phyloP scores from a whole-genome alignment of 345 rosid species.

The Gossypium anomalum region DNA sequence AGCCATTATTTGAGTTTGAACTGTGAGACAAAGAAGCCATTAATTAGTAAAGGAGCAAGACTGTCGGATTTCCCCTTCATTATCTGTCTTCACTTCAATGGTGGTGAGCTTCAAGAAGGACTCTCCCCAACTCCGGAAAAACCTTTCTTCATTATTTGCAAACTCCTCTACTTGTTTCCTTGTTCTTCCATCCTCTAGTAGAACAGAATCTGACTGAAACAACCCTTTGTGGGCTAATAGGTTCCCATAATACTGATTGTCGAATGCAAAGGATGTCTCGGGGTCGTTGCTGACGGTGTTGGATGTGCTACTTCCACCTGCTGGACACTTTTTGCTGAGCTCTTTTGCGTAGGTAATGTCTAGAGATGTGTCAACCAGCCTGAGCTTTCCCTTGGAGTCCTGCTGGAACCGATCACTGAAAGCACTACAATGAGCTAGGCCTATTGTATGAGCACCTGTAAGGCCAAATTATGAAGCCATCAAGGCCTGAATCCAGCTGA shows the following conservation, averaged over 20 bases:
- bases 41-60: constrained; percentile 43
- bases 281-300: constrained; percentile 14
- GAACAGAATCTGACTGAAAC: constrained; percentile 15
- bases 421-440: constrained; percentile 10
- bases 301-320: constrained; percentile 13
- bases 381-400: constrained; percentile 3
- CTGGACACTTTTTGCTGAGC: constrained; percentile 9
- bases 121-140: constrained; percentile 55
- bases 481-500: not conserved
- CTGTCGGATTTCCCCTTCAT: constrained; percentile 69
- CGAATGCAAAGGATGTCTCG: not conserved
- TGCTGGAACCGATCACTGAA: constrained; percentile 11
- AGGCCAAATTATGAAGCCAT: not conserved
- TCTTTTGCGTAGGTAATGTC: constrained; percentile 21
- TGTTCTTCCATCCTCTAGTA: not conserved
- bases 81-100: constrained; percentile 58
- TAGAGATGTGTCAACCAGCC: constrained; percentile 40
- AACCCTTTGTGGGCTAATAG: constrained; percentile 16
- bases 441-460: constrained; percentile 31
- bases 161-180: constrained; percentile 33
- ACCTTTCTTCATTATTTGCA: constrained; percentile 32
- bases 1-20: too few species aligned
- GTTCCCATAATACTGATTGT: constrained; percentile 16
- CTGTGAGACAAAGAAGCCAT: too few species aligned
- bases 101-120: constrained; percentile 71